Percentiles rank a stretch among this genome's conserved stretches.
phyloP scores from a whole-genome alignment of 2,329 filamentous ascomycete species.

The Colletotrichum sp. region DNA sequence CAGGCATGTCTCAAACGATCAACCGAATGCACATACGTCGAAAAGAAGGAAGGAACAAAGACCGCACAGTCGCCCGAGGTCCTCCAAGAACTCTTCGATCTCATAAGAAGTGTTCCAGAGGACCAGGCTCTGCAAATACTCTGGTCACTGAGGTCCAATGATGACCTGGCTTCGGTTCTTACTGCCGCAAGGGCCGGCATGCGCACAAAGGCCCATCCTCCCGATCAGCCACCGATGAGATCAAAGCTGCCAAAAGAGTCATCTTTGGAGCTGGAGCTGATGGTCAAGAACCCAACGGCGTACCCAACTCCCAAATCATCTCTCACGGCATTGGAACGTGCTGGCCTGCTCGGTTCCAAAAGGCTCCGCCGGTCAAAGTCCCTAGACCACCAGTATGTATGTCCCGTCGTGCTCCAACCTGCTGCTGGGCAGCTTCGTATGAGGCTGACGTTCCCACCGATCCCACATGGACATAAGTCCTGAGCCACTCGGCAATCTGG shows the following conservation, averaged over 20 bases:
- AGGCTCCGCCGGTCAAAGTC: not conserved
- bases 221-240: not conserved
- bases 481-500: not conserved
- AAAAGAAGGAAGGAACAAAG: constrained; percentile 5
- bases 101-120: constrained; percentile 25
- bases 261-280: constrained; percentile 26
- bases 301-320: constrained; percentile 19
- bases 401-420: not conserved
- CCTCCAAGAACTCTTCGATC: constrained; percentile 26
- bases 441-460: not conserved
- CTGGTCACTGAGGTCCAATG: constrained; percentile 22
- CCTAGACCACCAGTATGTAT: constrained; percentile 11
- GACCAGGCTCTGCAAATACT: constrained; percentile 24
- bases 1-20: constrained; percentile 21
- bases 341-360: not conserved
- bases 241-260: not conserved
- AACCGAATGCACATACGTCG: constrained; percentile 21
- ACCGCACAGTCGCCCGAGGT: not conserved
- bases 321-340: not conserved
- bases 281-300: constrained; percentile 25
- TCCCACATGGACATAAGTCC: not conserved
- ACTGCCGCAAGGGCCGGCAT: constrained; percentile 21
- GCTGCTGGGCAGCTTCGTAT: not conserved
- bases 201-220: not conserved
- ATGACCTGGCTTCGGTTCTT: constrained; percentile 24